Evolutionary conservation across 148 eudicot genomes (phyloP).

Genomic region (Gaultheria prostrata): DNA sequence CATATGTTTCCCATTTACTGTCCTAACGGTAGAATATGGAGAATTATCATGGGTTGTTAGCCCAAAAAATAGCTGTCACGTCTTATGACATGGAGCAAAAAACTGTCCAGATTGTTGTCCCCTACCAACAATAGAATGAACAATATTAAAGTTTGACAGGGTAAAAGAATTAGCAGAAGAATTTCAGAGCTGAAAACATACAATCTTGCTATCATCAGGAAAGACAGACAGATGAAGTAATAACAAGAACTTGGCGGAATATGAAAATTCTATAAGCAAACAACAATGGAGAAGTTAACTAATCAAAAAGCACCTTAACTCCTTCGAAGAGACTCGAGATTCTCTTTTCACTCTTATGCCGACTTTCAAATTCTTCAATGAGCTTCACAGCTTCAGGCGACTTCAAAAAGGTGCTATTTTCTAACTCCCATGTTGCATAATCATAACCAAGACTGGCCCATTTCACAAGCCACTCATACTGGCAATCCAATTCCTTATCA

Average conservation of each 20-base stretch:
- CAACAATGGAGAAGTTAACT: neutral
- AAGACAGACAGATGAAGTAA: neutral
- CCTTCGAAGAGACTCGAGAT: slow-evolving; percentile 11
- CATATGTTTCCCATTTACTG: neutral
- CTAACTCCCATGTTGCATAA: slow-evolving; percentile 36
- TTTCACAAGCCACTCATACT: slow-evolving; percentile 37
- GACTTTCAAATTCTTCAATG: slow-evolving; percentile 38
- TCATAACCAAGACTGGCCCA: slow-evolving; percentile 34
- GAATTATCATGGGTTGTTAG: neutral
- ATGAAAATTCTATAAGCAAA: neutral
- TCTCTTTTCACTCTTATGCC: slow-evolving; percentile 33
- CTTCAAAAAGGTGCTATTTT: slow-evolving; percentile 41
- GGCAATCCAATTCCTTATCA: slow-evolving; percentile 15
- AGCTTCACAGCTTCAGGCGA: slow-evolving; percentile 42
- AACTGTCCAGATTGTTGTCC: neutral
- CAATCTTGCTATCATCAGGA: neutral
- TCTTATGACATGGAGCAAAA: neutral
- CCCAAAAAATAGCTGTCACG: neutral
- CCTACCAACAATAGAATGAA: neutral
- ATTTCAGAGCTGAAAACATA: slow-evolving; percentile 2
- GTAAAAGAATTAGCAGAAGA: neutral
- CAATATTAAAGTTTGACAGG: neutral
- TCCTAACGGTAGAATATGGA: neutral
- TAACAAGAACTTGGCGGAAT: neutral
- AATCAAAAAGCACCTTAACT: slow-evolving; percentile 26